Conservation (phyloP, 2,329 filamentous ascomycete species). For the Alternaria sp. region DNA sequence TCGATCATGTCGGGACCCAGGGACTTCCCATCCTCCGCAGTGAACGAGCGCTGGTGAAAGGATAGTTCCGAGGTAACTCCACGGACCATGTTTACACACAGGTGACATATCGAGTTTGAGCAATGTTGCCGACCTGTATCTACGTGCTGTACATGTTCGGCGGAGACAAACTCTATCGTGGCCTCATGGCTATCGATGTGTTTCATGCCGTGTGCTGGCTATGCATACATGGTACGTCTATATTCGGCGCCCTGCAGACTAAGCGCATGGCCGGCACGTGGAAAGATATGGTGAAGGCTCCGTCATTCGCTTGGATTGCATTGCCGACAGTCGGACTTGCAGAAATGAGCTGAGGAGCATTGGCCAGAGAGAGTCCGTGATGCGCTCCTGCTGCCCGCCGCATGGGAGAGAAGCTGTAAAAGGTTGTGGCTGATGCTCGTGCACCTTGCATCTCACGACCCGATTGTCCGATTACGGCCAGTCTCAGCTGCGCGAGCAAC, state of each 20-base stretch:
- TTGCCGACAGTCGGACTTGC: conserved; percentile 22
- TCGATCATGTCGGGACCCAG: conserved; percentile 23
- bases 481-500: background rate
- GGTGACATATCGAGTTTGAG: conserved; percentile 9
- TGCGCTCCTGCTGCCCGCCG: conserved; percentile 24
- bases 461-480: conserved; percentile 6
- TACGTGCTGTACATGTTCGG: background rate
- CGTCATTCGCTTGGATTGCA: conserved; percentile 23
- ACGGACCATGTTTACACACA: conserved; percentile 14
- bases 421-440: background rate
- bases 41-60: conserved; percentile 6
- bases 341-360: conserved; percentile 16
- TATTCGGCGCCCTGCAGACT: conserved; percentile 18
- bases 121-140: conserved; percentile 7
- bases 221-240: conserved; percentile 31
- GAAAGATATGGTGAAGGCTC: conserved; percentile 18
- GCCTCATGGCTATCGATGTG: conserved; percentile 16
- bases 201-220: conserved; percentile 27
- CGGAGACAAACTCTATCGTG: conserved; percentile 24
- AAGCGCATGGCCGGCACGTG: conserved; percentile 31
- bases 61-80: conserved; percentile 16
- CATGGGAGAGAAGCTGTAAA: conserved; percentile 9
- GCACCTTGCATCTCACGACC: background rate
- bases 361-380: conserved; percentile 14
- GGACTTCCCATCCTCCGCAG: conserved; percentile 12